Conservation (phyloP, 163 green algal species). For the Picocystis sp. region DNA sequence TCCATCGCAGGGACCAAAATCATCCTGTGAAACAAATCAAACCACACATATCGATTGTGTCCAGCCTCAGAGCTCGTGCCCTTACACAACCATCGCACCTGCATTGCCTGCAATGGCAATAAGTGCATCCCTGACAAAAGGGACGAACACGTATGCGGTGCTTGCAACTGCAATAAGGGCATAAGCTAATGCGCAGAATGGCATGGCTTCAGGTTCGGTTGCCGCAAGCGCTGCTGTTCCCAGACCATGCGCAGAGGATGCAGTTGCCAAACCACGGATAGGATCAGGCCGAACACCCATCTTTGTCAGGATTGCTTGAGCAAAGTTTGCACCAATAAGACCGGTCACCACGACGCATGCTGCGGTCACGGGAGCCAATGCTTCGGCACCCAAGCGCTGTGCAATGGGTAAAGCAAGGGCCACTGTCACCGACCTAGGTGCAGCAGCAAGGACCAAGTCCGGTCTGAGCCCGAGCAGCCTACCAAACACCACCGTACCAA, state of each 20-base stretch:
- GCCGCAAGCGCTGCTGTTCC: slow-evolving; percentile 58
- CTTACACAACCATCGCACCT: too few relatives aligned
- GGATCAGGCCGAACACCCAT: slow-evolving; percentile 47
- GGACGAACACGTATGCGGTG: slow-evolving; percentile 41
- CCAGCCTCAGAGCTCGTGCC: too few relatives aligned
- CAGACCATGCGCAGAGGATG: slow-evolving; percentile 46
- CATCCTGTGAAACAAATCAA: too few relatives aligned
- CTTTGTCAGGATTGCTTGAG: slow-evolving; percentile 30
- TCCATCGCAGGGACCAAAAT: too few relatives aligned
- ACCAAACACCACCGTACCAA: slow-evolving; percentile 51
- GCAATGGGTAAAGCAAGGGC: slow-evolving; percentile 78
- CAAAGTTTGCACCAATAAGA: slow-evolving; percentile 56
- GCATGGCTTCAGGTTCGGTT: slow-evolving; percentile 57
- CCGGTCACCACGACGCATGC: slow-evolving; percentile 62
- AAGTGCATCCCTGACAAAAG: slow-evolving; percentile 32
- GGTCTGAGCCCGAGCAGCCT: slow-evolving; percentile 35
- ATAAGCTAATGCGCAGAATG: slow-evolving; percentile 73
- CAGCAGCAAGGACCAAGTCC: slow-evolving; percentile 42
- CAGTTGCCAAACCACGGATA: slow-evolving; percentile 46
- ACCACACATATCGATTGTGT: too few relatives aligned
- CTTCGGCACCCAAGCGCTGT: slow-evolving; percentile 36
- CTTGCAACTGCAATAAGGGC: slow-evolving; percentile 61
- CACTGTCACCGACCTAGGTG: slow-evolving; percentile 68
- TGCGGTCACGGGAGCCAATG: slow-evolving; percentile 45
- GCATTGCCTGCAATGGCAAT: slow-evolving; percentile 37